These are phyloP conservation scores for Phytophthora pisi DNA, from an alignment of 352 stramenopile species.

Conservation along the genomic window DNA sequence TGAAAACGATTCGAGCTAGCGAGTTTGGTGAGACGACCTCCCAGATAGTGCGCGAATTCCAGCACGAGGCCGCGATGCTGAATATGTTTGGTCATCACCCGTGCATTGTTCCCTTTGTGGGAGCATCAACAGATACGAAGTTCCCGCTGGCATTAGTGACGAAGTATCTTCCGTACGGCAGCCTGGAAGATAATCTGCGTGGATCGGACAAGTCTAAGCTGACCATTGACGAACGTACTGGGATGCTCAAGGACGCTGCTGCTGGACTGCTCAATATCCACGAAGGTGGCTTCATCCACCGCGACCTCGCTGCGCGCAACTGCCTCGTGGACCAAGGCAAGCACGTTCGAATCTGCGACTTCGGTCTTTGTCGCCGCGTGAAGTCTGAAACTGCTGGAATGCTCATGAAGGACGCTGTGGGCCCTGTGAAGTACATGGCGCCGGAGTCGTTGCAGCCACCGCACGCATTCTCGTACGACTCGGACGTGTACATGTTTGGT, in stretches of 20 bases:
- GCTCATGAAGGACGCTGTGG: conserved; percentile 70
- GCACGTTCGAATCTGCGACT: conserved; percentile 80
- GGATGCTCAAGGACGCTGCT: conserved; percentile 77
- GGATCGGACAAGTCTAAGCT: conserved; percentile 15
- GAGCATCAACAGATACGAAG: conserved; percentile 70
- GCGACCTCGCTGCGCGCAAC: conserved; percentile 80
- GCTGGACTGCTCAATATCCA: conserved; percentile 83
- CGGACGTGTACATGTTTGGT: conserved; percentile 85
- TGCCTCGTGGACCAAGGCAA: conserved; percentile 71
- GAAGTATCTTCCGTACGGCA: conserved; percentile 76
- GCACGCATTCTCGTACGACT: conserved; percentile 77
- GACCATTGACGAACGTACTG: conserved; percentile 52
- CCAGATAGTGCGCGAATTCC: conserved; percentile 83
- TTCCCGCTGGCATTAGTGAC: conserved; percentile 75
- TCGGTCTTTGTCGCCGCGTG: conserved; percentile 76
- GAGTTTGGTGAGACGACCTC: conserved; percentile 77
- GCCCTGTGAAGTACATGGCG: conserved; percentile 86
- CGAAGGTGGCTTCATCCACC: conserved; percentile 85
- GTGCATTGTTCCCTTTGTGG: conserved; percentile 83
- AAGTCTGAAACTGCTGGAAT: conserved; percentile 51
- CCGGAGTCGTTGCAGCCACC: conserved; percentile 79
- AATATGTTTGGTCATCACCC: conserved; percentile 87
- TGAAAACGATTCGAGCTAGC: conserved; percentile 81
- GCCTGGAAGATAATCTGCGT: conserved; percentile 72
- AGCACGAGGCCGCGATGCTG: conserved; percentile 79